Conservation (phyloP, 768 basidiomycete species). For the Naganishia vishniacii region DNA sequence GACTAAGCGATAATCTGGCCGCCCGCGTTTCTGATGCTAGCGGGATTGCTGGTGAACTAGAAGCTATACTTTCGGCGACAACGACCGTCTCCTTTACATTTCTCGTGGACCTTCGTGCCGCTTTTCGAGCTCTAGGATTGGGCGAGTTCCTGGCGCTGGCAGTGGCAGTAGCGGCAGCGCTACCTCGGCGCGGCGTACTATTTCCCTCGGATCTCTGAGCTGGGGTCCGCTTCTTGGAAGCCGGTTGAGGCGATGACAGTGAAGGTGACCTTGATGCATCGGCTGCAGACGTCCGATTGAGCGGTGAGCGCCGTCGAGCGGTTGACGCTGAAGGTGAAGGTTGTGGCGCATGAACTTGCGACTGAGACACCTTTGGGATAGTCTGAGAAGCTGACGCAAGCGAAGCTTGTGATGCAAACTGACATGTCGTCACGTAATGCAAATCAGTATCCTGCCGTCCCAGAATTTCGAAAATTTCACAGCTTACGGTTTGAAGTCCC, state of each 20-base stretch:
- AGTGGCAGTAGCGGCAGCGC: neutral
- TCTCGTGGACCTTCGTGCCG: conserved; percentile 4
- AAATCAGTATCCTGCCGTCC: neutral
- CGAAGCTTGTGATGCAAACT: conserved; percentile 8
- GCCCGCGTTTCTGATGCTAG: neutral
- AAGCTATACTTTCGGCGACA: neutral
- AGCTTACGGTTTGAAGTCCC: neutral
- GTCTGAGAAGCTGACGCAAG: conserved; percentile 6
- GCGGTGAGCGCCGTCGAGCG: neutral
- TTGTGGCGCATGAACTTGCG: neutral
- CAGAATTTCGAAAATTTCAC: neutral
- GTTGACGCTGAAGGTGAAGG: neutral
- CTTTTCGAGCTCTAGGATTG: conserved; percentile 3
- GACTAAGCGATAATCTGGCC: neutral
- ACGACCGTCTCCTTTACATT: neutral
- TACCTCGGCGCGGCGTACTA: neutral
- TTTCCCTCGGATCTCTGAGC: conserved; percentile 1
- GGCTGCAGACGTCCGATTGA: neutral
- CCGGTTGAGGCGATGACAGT: neutral
- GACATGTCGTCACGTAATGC: too few relatives aligned
- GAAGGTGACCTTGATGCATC: neutral
- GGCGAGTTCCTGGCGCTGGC: conserved; percentile 1
- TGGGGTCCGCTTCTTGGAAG: conserved; percentile 9
- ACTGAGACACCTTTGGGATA: neutral
- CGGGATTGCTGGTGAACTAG: conserved; percentile 9